phyloP scores from a whole-genome alignment of 441 rosid species.

The Pelargonium fulgidum region DNA sequence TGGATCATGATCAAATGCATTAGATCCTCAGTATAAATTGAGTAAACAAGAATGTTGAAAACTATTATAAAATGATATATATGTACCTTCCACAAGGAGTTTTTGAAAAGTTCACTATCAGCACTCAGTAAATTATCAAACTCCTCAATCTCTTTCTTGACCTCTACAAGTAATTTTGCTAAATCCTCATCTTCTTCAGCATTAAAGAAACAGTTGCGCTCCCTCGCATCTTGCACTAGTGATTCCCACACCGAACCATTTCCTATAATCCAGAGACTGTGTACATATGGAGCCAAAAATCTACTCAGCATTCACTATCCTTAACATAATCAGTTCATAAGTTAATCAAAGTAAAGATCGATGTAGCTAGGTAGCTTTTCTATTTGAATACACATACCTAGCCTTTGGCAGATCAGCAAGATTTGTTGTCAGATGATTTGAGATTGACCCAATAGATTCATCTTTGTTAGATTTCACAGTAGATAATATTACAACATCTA shows the following conservation, averaged over 20 bases:
- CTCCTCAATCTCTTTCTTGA: constrained; percentile 31
- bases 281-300: neutral
- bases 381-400: constrained; percentile 21
- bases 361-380: neutral
- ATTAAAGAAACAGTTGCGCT: constrained; percentile 38
- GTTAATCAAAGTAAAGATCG: too few relatives aligned
- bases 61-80: neutral
- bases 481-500: constrained; percentile 39
- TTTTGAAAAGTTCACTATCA: constrained; percentile 27
- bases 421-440: constrained; percentile 28
- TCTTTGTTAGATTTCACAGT: constrained; percentile 34
- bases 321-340: neutral
- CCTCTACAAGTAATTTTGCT: constrained; percentile 25
- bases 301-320: neutral
- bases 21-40: neutral
- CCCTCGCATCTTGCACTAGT: constrained; percentile 31
- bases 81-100: constrained; percentile 41
- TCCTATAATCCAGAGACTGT: constrained; percentile 45
- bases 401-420: constrained; percentile 35
- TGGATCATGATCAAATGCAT: constrained; percentile 6
- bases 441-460: constrained; percentile 28
- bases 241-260: constrained; percentile 32
- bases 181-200: constrained; percentile 36
- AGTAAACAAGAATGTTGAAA: neutral
- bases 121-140: constrained; percentile 32